Conservation (phyloP, 2,329 filamentous ascomycete genomes). For the Elsinoe ampelina region DNA sequence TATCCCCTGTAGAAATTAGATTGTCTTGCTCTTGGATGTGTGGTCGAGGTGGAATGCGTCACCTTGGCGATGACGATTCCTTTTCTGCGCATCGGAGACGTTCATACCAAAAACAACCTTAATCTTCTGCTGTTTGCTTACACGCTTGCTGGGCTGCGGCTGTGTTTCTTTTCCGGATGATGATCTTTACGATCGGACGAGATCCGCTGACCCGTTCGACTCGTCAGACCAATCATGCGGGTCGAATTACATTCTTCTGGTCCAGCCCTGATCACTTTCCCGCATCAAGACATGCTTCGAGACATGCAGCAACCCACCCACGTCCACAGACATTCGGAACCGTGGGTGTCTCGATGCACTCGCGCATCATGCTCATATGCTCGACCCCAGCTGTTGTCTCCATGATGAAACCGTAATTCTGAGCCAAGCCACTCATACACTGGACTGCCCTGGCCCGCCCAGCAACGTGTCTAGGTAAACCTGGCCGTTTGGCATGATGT, state of each 20-base stretch:
- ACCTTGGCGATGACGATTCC: constrained; percentile 7
- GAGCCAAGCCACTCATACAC: not conserved
- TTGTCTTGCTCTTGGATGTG: not conserved
- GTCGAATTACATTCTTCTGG: constrained; percentile 1
- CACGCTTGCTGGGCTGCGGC: not conserved
- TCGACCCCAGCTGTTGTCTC: not conserved
- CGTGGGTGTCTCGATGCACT: not conserved
- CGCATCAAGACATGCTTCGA: constrained; percentile 1
- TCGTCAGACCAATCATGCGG: not conserved
- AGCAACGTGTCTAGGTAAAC: constrained; percentile 6
- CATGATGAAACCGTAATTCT: not conserved
- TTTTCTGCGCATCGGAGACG: not conserved
- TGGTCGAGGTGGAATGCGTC: not conserved
- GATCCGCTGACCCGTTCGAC: not conserved
- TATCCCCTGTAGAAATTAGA: not conserved
- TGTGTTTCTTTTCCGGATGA: not conserved
- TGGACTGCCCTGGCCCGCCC: constrained; percentile 2
- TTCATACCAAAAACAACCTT: not conserved
- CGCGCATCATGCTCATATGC: not conserved
- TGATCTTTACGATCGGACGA: constrained; percentile 1
- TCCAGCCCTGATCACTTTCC: not conserved
- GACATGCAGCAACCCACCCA: not conserved
- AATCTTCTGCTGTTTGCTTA: not conserved
- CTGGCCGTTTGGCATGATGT: constrained; percentile 7
- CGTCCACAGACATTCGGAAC: not conserved